These are phyloP conservation scores for Pseudocercospora cruenta DNA, from an alignment of 2,329 filamentous ascomycete species.

Conservation along the genomic window DNA sequence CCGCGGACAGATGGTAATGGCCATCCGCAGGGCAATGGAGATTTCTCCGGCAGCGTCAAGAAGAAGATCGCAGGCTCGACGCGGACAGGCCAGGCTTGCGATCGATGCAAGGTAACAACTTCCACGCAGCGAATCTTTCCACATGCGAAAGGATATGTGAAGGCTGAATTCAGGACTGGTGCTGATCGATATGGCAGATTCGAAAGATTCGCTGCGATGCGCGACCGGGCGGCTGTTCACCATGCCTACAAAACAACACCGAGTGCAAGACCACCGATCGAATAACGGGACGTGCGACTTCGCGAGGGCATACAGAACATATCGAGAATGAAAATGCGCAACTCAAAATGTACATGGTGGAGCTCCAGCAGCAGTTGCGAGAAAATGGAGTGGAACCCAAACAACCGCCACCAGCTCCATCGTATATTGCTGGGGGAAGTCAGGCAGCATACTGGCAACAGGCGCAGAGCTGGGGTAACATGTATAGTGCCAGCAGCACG, in stretches of 20 bases:
- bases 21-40: slow-evolving; percentile 13
- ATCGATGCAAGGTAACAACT: slow-evolving; percentile 74
- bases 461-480: slow-evolving; percentile 8
- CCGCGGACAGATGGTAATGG: slow-evolving; percentile 10
- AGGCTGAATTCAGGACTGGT: background rate
- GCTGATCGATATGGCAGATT: slow-evolving; percentile 53
- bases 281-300: slow-evolving; percentile 78
- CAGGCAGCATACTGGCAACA: slow-evolving; percentile 16
- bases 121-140: background rate
- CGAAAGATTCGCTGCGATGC: slow-evolving; percentile 89
- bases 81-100: slow-evolving; percentile 81
- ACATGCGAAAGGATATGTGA: background rate
- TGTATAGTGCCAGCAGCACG: background rate
- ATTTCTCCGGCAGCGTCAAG: slow-evolving; percentile 20
- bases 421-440: slow-evolving; percentile 10
- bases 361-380: slow-evolving; percentile 68
- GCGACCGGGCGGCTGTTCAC: slow-evolving; percentile 77
- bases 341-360: slow-evolving; percentile 67
- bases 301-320: slow-evolving; percentile 75
- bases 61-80: slow-evolving; percentile 58
- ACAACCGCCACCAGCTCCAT: slow-evolving; percentile 20
- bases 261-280: slow-evolving; percentile 85
- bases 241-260: slow-evolving; percentile 74
- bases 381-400: slow-evolving; percentile 62
- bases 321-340: slow-evolving; percentile 73